These are phyloP conservation scores for Lolium perenne DNA, from an alignment of 176 grass and related monocot species.

Conservation along the genomic window DNA sequence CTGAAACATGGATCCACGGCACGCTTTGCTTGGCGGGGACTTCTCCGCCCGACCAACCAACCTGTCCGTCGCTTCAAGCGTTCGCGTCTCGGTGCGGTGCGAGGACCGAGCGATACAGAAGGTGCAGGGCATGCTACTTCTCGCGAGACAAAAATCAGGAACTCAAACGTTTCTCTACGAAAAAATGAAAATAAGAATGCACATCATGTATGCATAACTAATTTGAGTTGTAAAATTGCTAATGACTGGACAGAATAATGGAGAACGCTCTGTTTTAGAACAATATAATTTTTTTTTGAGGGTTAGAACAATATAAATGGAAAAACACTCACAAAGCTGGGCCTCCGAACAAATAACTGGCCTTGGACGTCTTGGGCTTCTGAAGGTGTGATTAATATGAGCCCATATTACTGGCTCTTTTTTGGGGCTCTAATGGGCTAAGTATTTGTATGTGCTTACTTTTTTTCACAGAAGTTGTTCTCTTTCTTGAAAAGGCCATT, in stretches of 20 bases:
- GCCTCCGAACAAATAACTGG: background rate
- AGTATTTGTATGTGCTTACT: no score
- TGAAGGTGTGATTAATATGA: background rate
- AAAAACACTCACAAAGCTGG: background rate
- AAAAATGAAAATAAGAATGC: background rate
- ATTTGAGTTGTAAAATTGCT: background rate
- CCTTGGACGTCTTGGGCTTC: background rate
- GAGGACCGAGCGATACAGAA: background rate
- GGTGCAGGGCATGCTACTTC: background rate
- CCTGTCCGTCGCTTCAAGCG: background rate
- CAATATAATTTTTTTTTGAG: no score
- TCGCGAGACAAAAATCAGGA: background rate
- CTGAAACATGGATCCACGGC: slow-evolving; percentile 7
- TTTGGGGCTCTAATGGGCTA: no score
- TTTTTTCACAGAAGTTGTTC: no score
- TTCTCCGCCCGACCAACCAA: slow-evolving; percentile 16
- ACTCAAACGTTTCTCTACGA: background rate
- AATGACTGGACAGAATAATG: background rate
- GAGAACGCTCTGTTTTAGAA: background rate
- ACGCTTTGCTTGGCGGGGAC: slow-evolving; percentile 43
- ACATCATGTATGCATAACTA: background rate
- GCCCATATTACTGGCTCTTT: background rate
- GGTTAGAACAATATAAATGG: no score
- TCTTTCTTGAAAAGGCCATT: no score
- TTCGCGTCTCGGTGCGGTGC: background rate